Evolutionary conservation across 805 yeast genomes (phyloP).

Genomic region (Wickerhamomyces tratensis): DNA sequence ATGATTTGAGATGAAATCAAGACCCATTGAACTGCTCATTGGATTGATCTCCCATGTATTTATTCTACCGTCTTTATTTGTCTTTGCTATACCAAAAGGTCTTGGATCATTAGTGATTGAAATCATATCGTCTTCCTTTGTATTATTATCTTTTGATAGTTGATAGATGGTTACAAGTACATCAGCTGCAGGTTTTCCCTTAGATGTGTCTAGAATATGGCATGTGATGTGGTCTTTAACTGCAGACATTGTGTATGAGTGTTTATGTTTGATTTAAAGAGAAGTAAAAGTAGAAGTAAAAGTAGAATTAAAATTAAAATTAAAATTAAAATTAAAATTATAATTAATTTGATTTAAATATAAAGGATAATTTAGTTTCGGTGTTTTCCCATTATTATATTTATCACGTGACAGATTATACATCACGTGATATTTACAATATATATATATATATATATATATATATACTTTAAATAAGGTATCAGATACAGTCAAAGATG

Average conservation of each 20-base stretch:
- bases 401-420: no score
- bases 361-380: no score
- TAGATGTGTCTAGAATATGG: constrained; percentile 78
- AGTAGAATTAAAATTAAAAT: no score
- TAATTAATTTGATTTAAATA: no score
- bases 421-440: no score
- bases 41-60: constrained; percentile 52
- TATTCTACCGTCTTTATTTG: constrained; percentile 78
- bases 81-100: constrained; percentile 59
- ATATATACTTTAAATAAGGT: no score
- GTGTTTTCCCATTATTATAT: no score
- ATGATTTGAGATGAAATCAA: constrained; percentile 22
- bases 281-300: no score
- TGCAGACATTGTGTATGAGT: neutral
- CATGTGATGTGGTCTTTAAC: constrained; percentile 60
- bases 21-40: constrained; percentile 7
- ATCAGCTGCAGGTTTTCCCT: constrained; percentile 73
- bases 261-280: no score
- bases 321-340: no score
- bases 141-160: constrained; percentile 4
- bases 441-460: no score
- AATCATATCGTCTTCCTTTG: constrained; percentile 13
- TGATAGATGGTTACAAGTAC: constrained; percentile 57
- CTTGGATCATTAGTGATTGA: constrained; percentile 18
- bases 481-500: no score